phyloP scores from a whole-genome alignment of 225 moss, liverwort and hornwort species.

The Polytrichum commune region DNA sequence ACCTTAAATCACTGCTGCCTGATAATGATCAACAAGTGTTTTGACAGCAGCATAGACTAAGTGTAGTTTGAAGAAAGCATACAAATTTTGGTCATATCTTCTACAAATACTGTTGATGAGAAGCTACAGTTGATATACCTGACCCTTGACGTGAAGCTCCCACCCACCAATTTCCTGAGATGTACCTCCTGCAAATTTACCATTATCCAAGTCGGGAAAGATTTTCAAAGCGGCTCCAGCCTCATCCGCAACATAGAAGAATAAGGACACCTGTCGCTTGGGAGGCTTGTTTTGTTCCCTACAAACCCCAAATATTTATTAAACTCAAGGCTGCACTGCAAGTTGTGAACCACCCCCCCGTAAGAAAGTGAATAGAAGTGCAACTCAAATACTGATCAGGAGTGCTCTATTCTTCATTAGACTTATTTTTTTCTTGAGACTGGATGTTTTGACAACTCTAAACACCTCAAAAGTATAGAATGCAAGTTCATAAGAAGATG shows the following conservation, averaged over 20 bases:
- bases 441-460: too few species aligned
- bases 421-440: too few species aligned
- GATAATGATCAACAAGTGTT: neutral
- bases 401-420: too few species aligned
- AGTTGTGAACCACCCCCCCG: too few species aligned
- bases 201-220: slow-evolving; percentile 47
- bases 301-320: slow-evolving; percentile 12
- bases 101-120: too few species aligned
- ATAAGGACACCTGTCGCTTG: slow-evolving; percentile 59
- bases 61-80: too few species aligned
- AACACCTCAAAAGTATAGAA: too few species aligned
- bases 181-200: slow-evolving; percentile 69
- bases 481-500: neutral
- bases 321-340: too few species aligned
- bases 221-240: slow-evolving; percentile 48
- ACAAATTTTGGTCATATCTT: too few species aligned
- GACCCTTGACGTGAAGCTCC: slow-evolving; percentile 71
- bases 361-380: too few species aligned
- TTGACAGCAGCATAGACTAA: too few species aligned
- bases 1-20: slow-evolving; percentile 10
- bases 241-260: slow-evolving; percentile 91
- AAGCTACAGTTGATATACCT: slow-evolving; percentile 36
- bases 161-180: slow-evolving; percentile 71
- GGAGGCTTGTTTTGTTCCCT: slow-evolving; percentile 40
- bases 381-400: too few species aligned